Evolutionary conservation across 2,329 filamentous ascomycete genomes (phyloP), one percentile per base, ranked within the genome.

Genomic region (Diaporthe aspalathi): DNA sequence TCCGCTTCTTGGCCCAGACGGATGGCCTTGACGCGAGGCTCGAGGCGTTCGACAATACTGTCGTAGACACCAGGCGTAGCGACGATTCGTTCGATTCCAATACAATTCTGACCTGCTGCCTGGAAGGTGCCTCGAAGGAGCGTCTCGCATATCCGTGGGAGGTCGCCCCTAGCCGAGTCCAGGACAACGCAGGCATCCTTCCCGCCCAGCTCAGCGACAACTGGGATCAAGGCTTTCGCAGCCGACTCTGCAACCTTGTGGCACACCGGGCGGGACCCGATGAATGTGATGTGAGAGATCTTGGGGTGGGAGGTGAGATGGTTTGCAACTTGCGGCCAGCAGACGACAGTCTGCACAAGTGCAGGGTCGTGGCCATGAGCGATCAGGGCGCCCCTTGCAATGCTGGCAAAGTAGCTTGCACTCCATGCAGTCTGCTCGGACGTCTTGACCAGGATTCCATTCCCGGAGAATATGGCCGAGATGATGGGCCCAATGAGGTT

Each of bases 391-490:
- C 90, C 91, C 52, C 92, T 91, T 22, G 92, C 92, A 72, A 98
- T 93, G 63, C 87, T 88, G 53, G 92, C 87, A 80, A 97, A 98
- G 85, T 95, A 97, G 9, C 85, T 81, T 9, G 93, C 92, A 73
- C 92, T 97, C 96, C 96, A 99, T 68, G 95, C 95, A 0, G 95
- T 98, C 81, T 95, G 93, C 82, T 99, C 96, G 65, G 94, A 97
- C 60, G 93, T 93, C 84, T 99, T 99, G 80, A 98, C 92, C 52
- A 99, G 86, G 75, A 98, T 92, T 66, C 90, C 94, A 79, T 98
- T 98, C 57, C 96, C 96, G 24, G 72, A 72, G 56, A 74, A 71
- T 60, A 74, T 67, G 40, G 74, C 74, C 32, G 71, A 74, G 57
- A 75, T 74, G 35, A 73, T 69, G 35, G 73, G 74, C 14, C 73